Evolutionary conservation across 352 stramenopile species (phyloP).

Genomic region (Sclerospora graminicola): DNA sequence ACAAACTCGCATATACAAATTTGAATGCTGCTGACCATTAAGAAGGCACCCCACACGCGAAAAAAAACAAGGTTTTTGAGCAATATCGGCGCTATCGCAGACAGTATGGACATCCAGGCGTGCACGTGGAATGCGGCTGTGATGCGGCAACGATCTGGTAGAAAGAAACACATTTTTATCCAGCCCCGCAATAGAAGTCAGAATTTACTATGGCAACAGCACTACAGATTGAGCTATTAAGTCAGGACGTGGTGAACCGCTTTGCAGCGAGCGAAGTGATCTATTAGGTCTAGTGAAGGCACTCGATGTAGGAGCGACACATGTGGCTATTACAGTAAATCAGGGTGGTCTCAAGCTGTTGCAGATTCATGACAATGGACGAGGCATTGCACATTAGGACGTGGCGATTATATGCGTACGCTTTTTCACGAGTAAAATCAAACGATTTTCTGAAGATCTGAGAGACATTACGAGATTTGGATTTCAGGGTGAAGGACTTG

Average conservation of each 20-base stretch:
- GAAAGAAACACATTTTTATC: too few species aligned
- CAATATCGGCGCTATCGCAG: too few species aligned
- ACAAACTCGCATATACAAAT: too few species aligned
- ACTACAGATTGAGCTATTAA: conserved; percentile 78
- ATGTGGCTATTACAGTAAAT: conserved; percentile 66
- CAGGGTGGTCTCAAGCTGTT: conserved; percentile 89
- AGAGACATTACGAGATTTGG: conserved; percentile 92
- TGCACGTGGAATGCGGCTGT: too few species aligned
- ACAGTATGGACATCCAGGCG: too few species aligned
- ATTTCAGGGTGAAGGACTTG: conserved; percentile 97
- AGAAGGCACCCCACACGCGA: too few species aligned
- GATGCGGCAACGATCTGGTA: too few species aligned
- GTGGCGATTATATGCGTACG: conserved; percentile 93
- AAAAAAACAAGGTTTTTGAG: too few species aligned
- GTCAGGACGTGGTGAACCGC: conserved; percentile 89
- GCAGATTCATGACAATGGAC: conserved; percentile 93
- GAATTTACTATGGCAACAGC: neutral
- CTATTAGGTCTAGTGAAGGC: conserved; percentile 89
- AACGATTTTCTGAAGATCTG: conserved; percentile 93
- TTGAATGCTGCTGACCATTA: too few species aligned
- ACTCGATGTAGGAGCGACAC: conserved; percentile 90
- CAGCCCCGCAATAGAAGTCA: conserved; percentile 35
- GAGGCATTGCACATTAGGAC: conserved; percentile 88
- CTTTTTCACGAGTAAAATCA: conserved; percentile 97
- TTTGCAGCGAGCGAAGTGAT: conserved; percentile 94